phyloP scores from a whole-genome alignment of 495 filamentous ascomycete genomes.

The Neurospora cerealis region DNA sequence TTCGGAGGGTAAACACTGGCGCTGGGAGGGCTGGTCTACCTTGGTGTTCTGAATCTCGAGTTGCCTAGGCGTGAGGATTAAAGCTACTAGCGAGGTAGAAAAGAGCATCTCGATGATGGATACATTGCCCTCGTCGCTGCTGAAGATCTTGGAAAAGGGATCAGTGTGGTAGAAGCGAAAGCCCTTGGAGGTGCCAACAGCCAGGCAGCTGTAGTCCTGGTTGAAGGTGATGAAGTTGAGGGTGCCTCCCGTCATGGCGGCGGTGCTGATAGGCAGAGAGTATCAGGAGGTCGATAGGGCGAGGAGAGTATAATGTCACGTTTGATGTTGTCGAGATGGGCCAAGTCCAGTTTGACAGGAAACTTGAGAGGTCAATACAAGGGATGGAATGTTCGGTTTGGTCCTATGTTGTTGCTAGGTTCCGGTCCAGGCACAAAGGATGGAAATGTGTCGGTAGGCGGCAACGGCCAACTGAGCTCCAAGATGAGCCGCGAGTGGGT shows the following conservation, averaged over 20 bases:
- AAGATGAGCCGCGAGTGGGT: not conserved
- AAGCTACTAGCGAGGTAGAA: constrained; percentile 92
- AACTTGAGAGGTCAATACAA: not conserved
- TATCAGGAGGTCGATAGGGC: not conserved
- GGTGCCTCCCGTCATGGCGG: constrained; percentile 40
- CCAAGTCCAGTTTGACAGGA: not conserved
- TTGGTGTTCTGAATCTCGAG: constrained; percentile 96
- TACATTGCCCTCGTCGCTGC: constrained; percentile 85
- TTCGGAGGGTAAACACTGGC: not conserved
- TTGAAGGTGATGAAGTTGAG: constrained; percentile 99
- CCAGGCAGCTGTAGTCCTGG: constrained; percentile 94
- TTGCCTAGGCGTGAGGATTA: constrained; percentile 80
- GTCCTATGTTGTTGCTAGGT: not conserved
- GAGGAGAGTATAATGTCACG: not conserved
- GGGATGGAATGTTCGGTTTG: not conserved
- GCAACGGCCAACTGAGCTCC: not conserved
- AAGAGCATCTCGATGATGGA: constrained; percentile 97
- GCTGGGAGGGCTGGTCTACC: constrained; percentile 38
- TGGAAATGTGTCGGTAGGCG: not conserved
- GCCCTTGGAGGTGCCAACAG: constrained; percentile 84
- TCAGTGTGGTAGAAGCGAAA: constrained; percentile 95
- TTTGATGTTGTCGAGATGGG: not conserved
- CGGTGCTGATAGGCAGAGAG: not conserved
- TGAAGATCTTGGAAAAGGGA: constrained; percentile 86
- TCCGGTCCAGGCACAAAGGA: not conserved